Base-by-base conservation (phyloP, 345 rosid genomes). In the Alliaria petiolata region DNA sequence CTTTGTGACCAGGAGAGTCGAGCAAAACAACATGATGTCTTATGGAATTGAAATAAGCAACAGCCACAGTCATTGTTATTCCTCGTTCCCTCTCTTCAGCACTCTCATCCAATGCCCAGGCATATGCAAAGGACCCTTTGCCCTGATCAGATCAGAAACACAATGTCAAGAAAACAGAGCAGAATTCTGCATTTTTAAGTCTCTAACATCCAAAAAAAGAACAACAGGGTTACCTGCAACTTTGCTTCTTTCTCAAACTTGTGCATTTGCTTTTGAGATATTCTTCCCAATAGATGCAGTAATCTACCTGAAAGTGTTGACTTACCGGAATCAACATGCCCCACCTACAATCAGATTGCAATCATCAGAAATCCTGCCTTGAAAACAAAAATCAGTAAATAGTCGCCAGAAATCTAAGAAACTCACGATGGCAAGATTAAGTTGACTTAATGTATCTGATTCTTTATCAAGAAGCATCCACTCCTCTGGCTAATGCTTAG, bases 61-160 rank as follows among this genome's bases (percentile, higher is more conserved):
- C 98, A 52, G 97, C 99, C 69, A 95, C 99, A 30, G 92, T 91
- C 99, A 95, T 95, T 40, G 99, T 95, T 65, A 95, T 86, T 76
- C 99, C 99, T 55, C 98, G 84, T 78, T 95, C 97, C 78, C 99
- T 88, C 80, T 95, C 99, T 86, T 95, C 98, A 26, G 90, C 79
- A 76, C 99, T 95, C 87, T 91, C 97, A 81, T 95, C 99, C 80
- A 95, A 72, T 62, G 97, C 97, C 99, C 98, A 95, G 17, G 99
- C 98, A 82, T 85, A 95, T 57, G 99, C 92, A 78, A 95, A 95
- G 12, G 99, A 95, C 39, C 97, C 93, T 81, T 91, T 95, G 1
- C 99, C 99, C 99, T 93, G 77, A 64, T 72, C 30, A 50, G 76
- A 72, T 40, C 33, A 65, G 8, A 73, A 38, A 75, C n/a, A n/a